Evolutionary conservation across 2,329 filamentous ascomycete genomes (phyloP).

Genomic region (Leptographium galeiforme): DNA sequence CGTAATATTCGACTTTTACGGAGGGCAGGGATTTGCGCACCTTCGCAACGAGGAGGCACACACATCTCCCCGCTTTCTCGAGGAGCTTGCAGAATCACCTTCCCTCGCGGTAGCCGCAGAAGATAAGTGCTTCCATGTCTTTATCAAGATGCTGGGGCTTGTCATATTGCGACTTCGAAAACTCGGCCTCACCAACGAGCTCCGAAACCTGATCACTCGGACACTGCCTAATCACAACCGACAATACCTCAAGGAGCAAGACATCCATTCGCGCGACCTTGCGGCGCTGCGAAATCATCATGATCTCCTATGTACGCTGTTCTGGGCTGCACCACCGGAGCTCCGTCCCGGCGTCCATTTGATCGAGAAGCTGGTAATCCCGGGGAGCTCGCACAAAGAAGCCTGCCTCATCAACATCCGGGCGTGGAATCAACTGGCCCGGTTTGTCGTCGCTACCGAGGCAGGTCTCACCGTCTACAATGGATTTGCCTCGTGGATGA

Average conservation of each 20-base stretch:
- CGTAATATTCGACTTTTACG: conserved; percentile 55
- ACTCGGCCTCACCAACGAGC: conserved; percentile 37
- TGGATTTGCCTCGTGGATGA: conserved; percentile 43
- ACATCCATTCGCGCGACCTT: conserved; percentile 45
- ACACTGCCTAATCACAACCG: conserved; percentile 53
- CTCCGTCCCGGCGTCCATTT: conserved; percentile 38
- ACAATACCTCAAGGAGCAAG: conserved; percentile 49
- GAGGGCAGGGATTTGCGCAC: conserved; percentile 45
- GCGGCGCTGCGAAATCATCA: conserved; percentile 55
- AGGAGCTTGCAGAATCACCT: conserved; percentile 34
- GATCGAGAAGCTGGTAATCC: conserved; percentile 45
- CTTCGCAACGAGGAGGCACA: conserved; percentile 52
- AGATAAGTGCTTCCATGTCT: conserved; percentile 54
- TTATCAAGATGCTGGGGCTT: conserved; percentile 49
- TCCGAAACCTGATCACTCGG: conserved; percentile 47
- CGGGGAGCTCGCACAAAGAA: conserved; percentile 50
- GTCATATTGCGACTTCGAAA: conserved; percentile 38
- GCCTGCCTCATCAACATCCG: conserved; percentile 51
- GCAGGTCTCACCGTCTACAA: conserved; percentile 27
- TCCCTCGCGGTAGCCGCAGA: conserved; percentile 35
- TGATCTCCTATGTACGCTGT: conserved; percentile 52
- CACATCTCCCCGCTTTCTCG: conserved; percentile 47
- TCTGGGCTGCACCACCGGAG: conserved; percentile 46
- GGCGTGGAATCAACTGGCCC: conserved; percentile 48
- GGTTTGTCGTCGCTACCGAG: conserved; percentile 39